Evolutionary conservation across 768 basidiomycete genomes (phyloP), one percentile per base, ranked within the genome.

Genomic region (Phallus indusiatus): DNA sequence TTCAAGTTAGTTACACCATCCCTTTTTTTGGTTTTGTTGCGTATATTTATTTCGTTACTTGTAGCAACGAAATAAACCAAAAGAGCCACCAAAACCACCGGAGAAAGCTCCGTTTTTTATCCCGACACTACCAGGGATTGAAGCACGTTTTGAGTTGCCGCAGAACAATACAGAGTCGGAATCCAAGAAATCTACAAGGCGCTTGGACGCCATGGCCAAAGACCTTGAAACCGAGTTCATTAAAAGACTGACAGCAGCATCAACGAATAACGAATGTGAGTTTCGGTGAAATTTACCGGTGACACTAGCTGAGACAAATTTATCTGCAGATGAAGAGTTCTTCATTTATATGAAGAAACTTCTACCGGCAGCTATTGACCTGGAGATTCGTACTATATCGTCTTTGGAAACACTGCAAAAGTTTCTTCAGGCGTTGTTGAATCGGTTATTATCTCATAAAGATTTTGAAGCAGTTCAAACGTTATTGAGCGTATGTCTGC

Each of bases 101-200:
- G 95, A 97, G 72, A 82, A 91, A 61, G 95, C 94, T 1, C 96
- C 96, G 0, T 99, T 99, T 77, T 99, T 98, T 78, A 75, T 99
- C 16, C 96, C 95, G 20, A 92, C 94, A 0, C 72, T 97, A 11
- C 86, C 89, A 4, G 95, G 94, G 11, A 81, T 93, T 11, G 91
- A 94, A 59, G 78, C 83, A 17, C 81, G 90, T 17, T 95, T 97
- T 69, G 88, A 82, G 14, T 68, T 86, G 5, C 72, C 70, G 68
- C 60, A 73, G 62, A 65, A 77, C 71, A 70, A 76, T 71, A 55
- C 67, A 59, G 64, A 69, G 63, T 53, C 71, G 64, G 62, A 66
- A 61, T 33, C 74, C 71, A 67, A 66, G 66, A 81, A 79, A 61
- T 62, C 74, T 47, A 79, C 81, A 8, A 76, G 76, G 52, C 73